Evolutionary conservation across 2,329 filamentous ascomycete species (phyloP), one percentile per base, ranked within the genome.

Genomic region (Fonsecaea erecta): DNA sequence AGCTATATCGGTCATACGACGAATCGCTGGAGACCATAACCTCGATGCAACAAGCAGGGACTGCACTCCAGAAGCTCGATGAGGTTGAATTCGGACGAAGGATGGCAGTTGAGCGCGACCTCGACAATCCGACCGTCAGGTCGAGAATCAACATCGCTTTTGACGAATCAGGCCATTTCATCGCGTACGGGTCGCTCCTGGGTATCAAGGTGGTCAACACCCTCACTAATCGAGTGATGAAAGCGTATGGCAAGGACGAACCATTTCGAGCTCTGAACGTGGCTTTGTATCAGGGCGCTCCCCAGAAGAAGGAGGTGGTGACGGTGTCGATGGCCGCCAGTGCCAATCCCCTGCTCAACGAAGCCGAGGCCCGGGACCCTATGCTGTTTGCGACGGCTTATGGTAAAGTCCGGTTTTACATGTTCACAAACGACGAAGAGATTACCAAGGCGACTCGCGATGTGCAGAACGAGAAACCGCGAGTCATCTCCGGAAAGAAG

Each of bases 241-340:
- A 93, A 75, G 86, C 95, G 1, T 98, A 94, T 77, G 95, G 91
- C 52, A 90, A 89, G 73, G 94, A 98, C 56, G 95, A 99, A 74
- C 88, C 90, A 48, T 89, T 97, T 72, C 88, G 95, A 28, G 87
- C 92, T 0, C 82, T 98, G 62, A 91, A 93, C 75, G 80, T 99
- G 12, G 86, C 90, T 18, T 79, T 99, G 5, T 99, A 99, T 76
- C 96, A 99, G 81, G 96, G 95, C 52, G 91, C 94, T 71, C 95
- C 95, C 0, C 91, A 96, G 76, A 96, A 94, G 79, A 98, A 98
- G 77, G 91, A 90, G 12, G 81, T 98, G 16, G 91, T 95, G 2
- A 99, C 96, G 0, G 90, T 98, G 26, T 93, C 93, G 70, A 99
- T 99, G 95, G 96, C 95, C 1, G 95, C 96, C 0, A 96, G 92